Conservation (phyloP, 192 early-diverging fungal genomes). For the Pilobolus umbonatus region DNA sequence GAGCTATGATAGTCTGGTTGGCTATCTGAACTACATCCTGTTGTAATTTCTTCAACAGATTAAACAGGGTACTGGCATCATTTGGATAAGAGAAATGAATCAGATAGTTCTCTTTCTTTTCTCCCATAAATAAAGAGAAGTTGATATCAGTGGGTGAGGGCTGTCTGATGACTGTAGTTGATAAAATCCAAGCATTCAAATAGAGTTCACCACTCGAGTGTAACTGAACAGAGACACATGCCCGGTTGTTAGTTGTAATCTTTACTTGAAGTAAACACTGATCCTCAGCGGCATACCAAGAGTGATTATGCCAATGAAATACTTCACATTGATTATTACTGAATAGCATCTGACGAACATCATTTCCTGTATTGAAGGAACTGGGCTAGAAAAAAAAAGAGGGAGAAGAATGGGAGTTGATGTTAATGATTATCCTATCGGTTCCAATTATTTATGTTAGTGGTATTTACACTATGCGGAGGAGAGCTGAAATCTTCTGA, state of each 20-base stretch:
- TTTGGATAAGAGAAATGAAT: conserved; percentile 31
- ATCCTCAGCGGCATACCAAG: conserved; percentile 47
- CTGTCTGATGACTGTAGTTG: conserved; percentile 37
- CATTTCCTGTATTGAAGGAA: conserved; percentile 3
- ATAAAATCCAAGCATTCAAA: conserved; percentile 54
- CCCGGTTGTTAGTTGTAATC: conserved; percentile 31
- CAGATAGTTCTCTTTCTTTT: conserved; percentile 44
- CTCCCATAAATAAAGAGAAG: conserved; percentile 47
- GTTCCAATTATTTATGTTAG: neutral
- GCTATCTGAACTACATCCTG: conserved; percentile 3
- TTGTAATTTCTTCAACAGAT: conserved; percentile 34
- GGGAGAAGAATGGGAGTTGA: no score
- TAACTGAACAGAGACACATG: conserved; percentile 41
- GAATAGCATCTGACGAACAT: conserved; percentile 15
- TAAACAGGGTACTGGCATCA: conserved; percentile 37
- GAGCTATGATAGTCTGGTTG: neutral
- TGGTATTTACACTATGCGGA: conserved; percentile 5
- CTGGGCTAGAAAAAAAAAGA: conserved; percentile 6
- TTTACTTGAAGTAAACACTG: conserved; percentile 45
- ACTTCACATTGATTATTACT: conserved; percentile 44
- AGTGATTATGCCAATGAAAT: conserved; percentile 45
- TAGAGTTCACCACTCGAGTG: conserved; percentile 37
- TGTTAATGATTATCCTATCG: neutral
- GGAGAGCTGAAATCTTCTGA: conserved; percentile 14
- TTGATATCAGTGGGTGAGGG: conserved; percentile 43